phyloP scores from a whole-genome alignment of 306 rosid species.

The Begonia loranthoides region DNA sequence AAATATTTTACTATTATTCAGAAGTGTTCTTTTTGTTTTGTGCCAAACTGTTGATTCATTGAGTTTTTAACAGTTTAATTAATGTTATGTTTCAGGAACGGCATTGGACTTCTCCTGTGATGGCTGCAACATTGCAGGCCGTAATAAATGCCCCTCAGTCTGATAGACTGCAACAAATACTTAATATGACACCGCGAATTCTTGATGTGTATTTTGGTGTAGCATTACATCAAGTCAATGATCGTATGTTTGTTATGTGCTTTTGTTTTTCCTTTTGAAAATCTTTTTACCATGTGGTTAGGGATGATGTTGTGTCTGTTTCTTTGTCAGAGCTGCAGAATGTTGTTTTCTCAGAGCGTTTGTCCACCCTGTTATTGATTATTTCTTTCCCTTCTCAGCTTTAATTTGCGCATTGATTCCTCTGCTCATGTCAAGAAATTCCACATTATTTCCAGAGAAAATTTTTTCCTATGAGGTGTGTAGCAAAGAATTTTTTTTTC shows the following conservation, averaged over 20 bases:
- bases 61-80: conserved; percentile 11
- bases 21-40: no score
- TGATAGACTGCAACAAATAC: conserved; percentile 61
- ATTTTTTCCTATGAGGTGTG: conserved; percentile 64
- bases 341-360: conserved; percentile 7
- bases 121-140: conserved; percentile 46
- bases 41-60: neutral
- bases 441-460: conserved; percentile 77
- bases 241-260: conserved; percentile 42
- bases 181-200: conserved; percentile 50
- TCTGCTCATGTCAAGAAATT: conserved; percentile 74
- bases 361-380: conserved; percentile 7
- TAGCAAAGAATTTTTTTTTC: conserved; percentile 8
- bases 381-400: conserved; percentile 44
- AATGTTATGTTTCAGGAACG: conserved; percentile 56
- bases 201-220: conserved; percentile 69
- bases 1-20: no score
- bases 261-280: conserved; percentile 11
- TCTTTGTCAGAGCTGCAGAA: neutral
- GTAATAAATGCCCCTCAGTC: conserved; percentile 61
- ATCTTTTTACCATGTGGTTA: conserved; percentile 1
- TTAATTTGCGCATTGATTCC: conserved; percentile 88
- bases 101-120: conserved; percentile 87
- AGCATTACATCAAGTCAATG: conserved; percentile 56
- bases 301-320: neutral